These are phyloP conservation scores for Saturnispora galanensis DNA, from an alignment of 805 yeast species.

Conservation along the genomic window DNA sequence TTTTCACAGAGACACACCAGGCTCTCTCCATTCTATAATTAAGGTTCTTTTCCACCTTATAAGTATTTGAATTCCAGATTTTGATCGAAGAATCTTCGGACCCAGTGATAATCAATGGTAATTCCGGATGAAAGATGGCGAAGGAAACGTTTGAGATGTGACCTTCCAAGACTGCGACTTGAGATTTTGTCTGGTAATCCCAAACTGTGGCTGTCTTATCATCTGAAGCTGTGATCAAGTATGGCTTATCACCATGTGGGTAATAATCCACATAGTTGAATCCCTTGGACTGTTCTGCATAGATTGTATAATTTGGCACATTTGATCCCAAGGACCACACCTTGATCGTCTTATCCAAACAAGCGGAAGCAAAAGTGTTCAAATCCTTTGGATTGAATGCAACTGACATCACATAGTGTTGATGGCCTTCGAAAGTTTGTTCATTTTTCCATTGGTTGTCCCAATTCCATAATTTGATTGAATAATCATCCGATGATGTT, in stretches of 20 bases:
- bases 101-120: constrained; percentile 91
- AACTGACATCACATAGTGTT: constrained; percentile 88
- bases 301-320: constrained; percentile 81
- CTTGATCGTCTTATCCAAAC: constrained; percentile 92
- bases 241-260: constrained; percentile 96
- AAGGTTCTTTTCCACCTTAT: constrained; percentile 84
- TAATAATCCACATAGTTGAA: constrained; percentile 95
- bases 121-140: constrained; percentile 96
- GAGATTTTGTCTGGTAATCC: constrained; percentile 96
- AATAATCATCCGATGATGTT: constrained; percentile 86
- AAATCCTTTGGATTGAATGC: constrained; percentile 97
- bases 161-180: constrained; percentile 90
- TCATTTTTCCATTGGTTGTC: constrained; percentile 85
- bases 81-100: constrained; percentile 93
- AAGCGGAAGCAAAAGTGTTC: constrained; percentile 94
- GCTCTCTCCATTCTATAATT: constrained; percentile 91
- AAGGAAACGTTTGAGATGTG: constrained; percentile 91
- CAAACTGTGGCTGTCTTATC: constrained; percentile 82
- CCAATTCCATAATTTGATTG: constrained; percentile 96
- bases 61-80: constrained; percentile 91
- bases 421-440: constrained; percentile 91
- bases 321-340: constrained; percentile 90
- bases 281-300: constrained; percentile 87
- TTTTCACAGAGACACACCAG: constrained; percentile 83
- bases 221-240: constrained; percentile 83